Conservation (phyloP, 768 basidiomycete genomes). For the Paxillus involutus region DNA sequence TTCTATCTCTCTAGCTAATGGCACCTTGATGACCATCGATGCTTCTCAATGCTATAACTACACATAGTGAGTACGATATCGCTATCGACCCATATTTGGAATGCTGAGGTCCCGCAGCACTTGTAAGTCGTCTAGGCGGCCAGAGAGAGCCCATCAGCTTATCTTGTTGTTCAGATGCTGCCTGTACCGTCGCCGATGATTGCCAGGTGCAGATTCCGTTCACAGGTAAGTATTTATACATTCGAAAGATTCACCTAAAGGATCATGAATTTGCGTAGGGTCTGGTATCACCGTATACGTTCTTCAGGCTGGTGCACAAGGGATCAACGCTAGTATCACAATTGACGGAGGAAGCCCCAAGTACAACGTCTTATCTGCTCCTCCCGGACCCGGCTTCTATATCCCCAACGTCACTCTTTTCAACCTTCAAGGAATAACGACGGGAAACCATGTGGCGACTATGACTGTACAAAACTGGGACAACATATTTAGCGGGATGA, state of each 20-base stretch:
- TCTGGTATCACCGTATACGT: slow-evolving; percentile 19
- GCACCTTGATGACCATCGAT: slow-evolving; percentile 10
- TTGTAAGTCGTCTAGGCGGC: background rate
- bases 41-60: slow-evolving; percentile 14
- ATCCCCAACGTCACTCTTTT: slow-evolving; percentile 13
- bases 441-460: slow-evolving; percentile 13
- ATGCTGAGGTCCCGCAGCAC: slow-evolving; percentile 2
- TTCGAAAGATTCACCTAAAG: background rate
- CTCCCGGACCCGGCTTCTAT: slow-evolving; percentile 13
- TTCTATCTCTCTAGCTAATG: slow-evolving; percentile 8
- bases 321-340: slow-evolving; percentile 14
- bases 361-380: slow-evolving; percentile 7
- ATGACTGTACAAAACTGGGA: slow-evolving; percentile 14
- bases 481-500: slow-evolving; percentile 12
- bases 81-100: background rate
- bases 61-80: slow-evolving; percentile 11
- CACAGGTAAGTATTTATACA: background rate
- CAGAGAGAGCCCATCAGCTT: background rate
- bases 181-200: slow-evolving; percentile 7
- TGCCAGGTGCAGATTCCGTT: slow-evolving; percentile 18
- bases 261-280: slow-evolving; percentile 6
- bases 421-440: slow-evolving; percentile 10
- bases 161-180: slow-evolving; percentile 5
- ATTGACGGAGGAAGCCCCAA: slow-evolving; percentile 9
- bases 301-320: slow-evolving; percentile 16